phyloP scores from a whole-genome alignment of 805 yeast genomes.

The Cyberlindnera petersonii region DNA sequence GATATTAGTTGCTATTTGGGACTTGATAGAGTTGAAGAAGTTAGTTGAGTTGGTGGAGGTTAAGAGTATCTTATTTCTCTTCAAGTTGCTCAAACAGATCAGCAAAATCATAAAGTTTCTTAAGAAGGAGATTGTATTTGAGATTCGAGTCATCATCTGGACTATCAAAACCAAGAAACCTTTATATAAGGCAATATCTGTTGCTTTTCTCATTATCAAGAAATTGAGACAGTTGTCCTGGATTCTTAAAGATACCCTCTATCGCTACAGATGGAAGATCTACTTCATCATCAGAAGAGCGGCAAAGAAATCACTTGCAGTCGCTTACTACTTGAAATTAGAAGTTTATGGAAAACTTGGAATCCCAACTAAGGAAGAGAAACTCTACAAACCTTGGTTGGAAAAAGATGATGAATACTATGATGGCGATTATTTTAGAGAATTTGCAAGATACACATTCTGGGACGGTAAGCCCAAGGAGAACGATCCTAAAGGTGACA shows the following conservation, averaged over 20 bases:
- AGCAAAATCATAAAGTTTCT: slow-evolving; percentile 10
- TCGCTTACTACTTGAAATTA: slow-evolving; percentile 16
- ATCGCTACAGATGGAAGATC: slow-evolving; percentile 23
- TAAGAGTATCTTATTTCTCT: slow-evolving; percentile 13
- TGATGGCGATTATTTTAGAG: slow-evolving; percentile 20
- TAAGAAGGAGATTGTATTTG: slow-evolving; percentile 14
- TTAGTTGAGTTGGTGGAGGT: slow-evolving; percentile 17
- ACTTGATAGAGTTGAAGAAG: slow-evolving; percentile 19
- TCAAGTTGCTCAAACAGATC: slow-evolving; percentile 14
- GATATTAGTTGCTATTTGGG: slow-evolving; percentile 17
- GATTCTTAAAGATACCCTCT: slow-evolving; percentile 21
- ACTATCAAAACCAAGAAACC: slow-evolving; percentile 14
- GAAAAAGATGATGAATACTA: slow-evolving; percentile 17
- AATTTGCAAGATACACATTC: slow-evolving; percentile 15
- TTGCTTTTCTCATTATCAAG: slow-evolving; percentile 15
- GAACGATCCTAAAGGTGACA: neutral
- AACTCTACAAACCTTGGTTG: slow-evolving; percentile 6
- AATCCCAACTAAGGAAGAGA: slow-evolving; percentile 12
- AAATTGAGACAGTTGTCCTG: slow-evolving; percentile 19
- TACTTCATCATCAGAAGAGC: slow-evolving; percentile 15
- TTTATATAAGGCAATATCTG: slow-evolving; percentile 14
- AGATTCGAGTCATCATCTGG: slow-evolving; percentile 13
- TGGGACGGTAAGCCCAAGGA: slow-evolving; percentile 2
- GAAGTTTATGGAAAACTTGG: slow-evolving; percentile 18
- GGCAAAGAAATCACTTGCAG: slow-evolving; percentile 12